Evolutionary conservation across 495 filamentous ascomycete species (phyloP).

Genomic region (Friedmanniomyces simplex): DNA sequence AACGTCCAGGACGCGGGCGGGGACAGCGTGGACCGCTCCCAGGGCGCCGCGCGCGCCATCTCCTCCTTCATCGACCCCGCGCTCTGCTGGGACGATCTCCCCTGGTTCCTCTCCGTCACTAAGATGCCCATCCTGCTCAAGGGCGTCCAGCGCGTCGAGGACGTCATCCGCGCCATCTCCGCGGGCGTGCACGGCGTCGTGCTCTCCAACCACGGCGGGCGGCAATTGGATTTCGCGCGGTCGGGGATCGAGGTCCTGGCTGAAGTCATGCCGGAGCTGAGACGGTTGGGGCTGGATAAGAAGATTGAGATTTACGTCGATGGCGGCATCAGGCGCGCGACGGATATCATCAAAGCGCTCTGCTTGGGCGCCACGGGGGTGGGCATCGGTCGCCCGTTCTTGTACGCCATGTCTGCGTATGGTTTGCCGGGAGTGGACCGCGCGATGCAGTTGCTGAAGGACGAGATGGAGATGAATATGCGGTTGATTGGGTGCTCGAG

Average conservation of each 20-base stretch:
- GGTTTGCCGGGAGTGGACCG: constrained; percentile 77
- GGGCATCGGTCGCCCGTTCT: constrained; percentile 87
- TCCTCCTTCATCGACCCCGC: constrained; percentile 90
- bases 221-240: constrained; percentile 89
- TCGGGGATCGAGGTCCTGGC: constrained; percentile 90
- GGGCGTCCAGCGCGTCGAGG: constrained; percentile 91
- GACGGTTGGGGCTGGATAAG: constrained; percentile 68
- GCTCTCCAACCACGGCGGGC: constrained; percentile 90
- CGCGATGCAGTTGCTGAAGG: constrained; percentile 89
- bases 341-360: constrained; percentile 92
- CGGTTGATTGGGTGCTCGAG: constrained; percentile 69
- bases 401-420: constrained; percentile 94
- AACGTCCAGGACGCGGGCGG: constrained; percentile 61
- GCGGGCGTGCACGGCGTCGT: constrained; percentile 83
- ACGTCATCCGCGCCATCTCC: constrained; percentile 79
- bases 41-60: constrained; percentile 87
- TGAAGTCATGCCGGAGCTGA: constrained; percentile 90
- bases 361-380: constrained; percentile 89
- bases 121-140: constrained; percentile 96
- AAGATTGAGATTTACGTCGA: constrained; percentile 87
- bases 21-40: constrained; percentile 63
- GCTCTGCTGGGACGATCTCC: constrained; percentile 86
- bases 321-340: constrained; percentile 79
- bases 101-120: constrained; percentile 87
- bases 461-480: constrained; percentile 99